A percentile compares a stretch with the other conserved stretches of the same genome.
These are phyloP conservation scores for Cercophora scortea DNA, from an alignment of 495 filamentous ascomycete genomes.

Conservation along the genomic window DNA sequence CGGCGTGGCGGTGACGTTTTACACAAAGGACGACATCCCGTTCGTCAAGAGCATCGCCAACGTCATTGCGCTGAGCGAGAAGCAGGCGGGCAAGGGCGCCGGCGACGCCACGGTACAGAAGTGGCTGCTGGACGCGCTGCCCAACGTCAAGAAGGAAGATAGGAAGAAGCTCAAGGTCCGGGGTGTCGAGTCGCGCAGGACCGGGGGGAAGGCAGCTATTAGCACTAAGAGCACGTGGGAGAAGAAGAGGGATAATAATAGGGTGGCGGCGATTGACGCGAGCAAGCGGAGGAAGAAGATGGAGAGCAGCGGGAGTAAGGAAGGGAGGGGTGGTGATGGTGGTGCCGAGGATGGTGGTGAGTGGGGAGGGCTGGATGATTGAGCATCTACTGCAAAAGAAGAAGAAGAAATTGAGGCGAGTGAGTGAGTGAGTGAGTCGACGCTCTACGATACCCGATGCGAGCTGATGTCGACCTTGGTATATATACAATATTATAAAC, in stretches of 20 bases:
- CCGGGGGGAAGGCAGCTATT: constrained; percentile 50
- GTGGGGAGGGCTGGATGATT: constrained; percentile 58
- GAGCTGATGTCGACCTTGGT: no score
- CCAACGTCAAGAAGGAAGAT: constrained; percentile 70
- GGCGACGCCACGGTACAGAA: constrained; percentile 52
- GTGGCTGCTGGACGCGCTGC: constrained; percentile 86
- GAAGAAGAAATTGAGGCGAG: no score
- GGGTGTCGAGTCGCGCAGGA: constrained; percentile 70
- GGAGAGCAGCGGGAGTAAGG: constrained; percentile 14
- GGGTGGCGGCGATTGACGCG: constrained; percentile 62
- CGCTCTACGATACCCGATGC: no score
- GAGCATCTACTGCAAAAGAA: background rate
- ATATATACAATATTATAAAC: no score
- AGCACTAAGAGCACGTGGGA: constrained; percentile 92
- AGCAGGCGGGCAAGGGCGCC: constrained; percentile 38
- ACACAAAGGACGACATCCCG: constrained; percentile 88
- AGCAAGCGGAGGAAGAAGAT: constrained; percentile 55
- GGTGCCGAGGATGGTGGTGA: constrained; percentile 36
- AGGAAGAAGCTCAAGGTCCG: constrained; percentile 73
- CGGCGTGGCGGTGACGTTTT: constrained; percentile 88
- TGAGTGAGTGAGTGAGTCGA: no score
- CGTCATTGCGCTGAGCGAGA: constrained; percentile 79
- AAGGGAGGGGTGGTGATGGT: constrained; percentile 29
- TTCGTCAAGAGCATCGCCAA: constrained; percentile 89
- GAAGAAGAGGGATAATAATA: constrained; percentile 66